Base-by-base conservation (phyloP, 2,329 filamentous ascomycete species). In the Bipolaris sorokiniana region DNA sequence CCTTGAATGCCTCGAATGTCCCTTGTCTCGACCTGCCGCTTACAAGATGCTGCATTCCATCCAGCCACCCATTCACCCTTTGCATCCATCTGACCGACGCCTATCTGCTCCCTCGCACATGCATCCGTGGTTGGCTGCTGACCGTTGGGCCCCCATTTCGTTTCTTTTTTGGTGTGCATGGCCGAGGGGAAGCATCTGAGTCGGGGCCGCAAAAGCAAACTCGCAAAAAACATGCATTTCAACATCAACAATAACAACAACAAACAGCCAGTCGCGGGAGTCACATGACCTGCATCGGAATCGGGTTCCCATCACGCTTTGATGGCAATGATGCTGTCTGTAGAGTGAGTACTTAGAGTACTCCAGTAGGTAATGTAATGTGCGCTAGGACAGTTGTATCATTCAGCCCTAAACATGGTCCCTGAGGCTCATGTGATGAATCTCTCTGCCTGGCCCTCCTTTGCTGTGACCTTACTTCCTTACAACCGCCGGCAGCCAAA, bases 1-100 rank as follows among this genome's bases (percentile, higher is more conserved):
- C 26, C 26, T 28, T 6, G 5, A 5, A 9, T 9, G 26, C 52
- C 46, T 50, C 33, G 22, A 54, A 54, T 50, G n/a, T 50, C 52
- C 28, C 52, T 42, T 50, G 37, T 13, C 45, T 13, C 37, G 26
- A 16, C 34, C 20, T 36, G 50, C 51, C 28, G 7, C 13, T 34
- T 47, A 5, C 44, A 16, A 33, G 16, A 48, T 16, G 16, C 20
- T 50, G n/a, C 15, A 22, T 18, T 26, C 18, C 23, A 18, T 42
- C 37, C 22, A 18, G 28, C 44, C 33, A 16, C n/a, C 40, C 22
- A n/a, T 28, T 28, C 26, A 10, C 41, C 15, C 5, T 7, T 42
- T 26, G 18, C 22, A 26, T 28, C 13, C 40, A n/a, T 15, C 23
- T 42, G 38, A 18, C 40, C 20, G 40, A 26, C 20, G 40, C 20